phyloP scores from a whole-genome alignment of 495 filamentous ascomycete genomes.

The Elasticomyces elasticus region DNA sequence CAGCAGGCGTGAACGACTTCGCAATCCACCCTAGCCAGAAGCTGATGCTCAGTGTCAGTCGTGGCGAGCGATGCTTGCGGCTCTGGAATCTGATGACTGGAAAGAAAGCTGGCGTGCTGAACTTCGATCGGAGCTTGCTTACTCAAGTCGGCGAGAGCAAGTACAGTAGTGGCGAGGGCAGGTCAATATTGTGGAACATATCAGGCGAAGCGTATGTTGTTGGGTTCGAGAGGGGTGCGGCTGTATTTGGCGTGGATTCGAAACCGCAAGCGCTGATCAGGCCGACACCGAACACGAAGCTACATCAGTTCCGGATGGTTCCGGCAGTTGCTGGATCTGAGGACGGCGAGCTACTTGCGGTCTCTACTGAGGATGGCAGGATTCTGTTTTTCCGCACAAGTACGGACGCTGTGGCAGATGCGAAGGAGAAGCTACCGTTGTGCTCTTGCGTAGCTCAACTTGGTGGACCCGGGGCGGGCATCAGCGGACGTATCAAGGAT shows the following conservation, averaged over 20 bases:
- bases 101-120: constrained; percentile 85
- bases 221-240: constrained; percentile 73
- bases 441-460: constrained; percentile 61
- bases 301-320: constrained; percentile 51
- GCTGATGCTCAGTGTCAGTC: constrained; percentile 82
- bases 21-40: constrained; percentile 94
- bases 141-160: constrained; percentile 63
- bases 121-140: constrained; percentile 61
- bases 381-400: constrained; percentile 73
- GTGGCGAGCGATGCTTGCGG: constrained; percentile 80
- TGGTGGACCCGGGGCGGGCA: constrained; percentile 59
- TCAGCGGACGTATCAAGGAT: constrained; percentile 74
- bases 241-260: constrained; percentile 82
- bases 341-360: constrained; percentile 43
- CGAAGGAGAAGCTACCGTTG: constrained; percentile 32
- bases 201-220: constrained; percentile 76
- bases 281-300: constrained; percentile 60
- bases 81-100: constrained; percentile 96
- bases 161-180: constrained; percentile 71
- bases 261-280: constrained; percentile 62
- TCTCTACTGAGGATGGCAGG: constrained; percentile 89
- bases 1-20: constrained; percentile 87
- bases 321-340: constrained; percentile 30
- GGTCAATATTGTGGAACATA: constrained; percentile 69
- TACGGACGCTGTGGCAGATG: not conserved